Base-by-base conservation (phyloP, 2,329 filamentous ascomycete genomes). In the Penicillium corylophilum region DNA sequence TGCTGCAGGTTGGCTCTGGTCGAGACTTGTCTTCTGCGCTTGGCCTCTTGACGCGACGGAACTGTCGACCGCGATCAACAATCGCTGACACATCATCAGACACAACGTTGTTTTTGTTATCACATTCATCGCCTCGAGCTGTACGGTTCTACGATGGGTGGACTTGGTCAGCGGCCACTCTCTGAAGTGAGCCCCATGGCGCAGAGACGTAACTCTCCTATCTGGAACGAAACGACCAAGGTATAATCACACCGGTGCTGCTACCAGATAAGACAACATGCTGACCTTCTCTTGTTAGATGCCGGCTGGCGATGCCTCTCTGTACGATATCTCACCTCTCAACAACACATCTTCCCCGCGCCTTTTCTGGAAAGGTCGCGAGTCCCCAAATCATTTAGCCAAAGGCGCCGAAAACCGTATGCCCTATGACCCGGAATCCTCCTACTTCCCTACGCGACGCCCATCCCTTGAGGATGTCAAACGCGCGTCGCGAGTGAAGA, bases 391-490 rank as follows among this genome's bases (percentile, higher is more conserved):
- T 64, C 84, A 82, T 61, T 83, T 77, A 71, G 81, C 79, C 64
- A 82, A 82, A 58, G 81, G 79, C 56, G 74, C 76, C 3, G 92
- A 96, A 74, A 96, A 95, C 74, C 80, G 77, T 42, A 71, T 80
- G 50, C 84, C 75, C 49, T 74, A 74, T 53, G 79, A 84, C 59
- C 79, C 82, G 51, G 79, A 83, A 45, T 78, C 81, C 39, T 85
- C 88, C 10, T 83, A 86, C 7, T 87, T 87, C 41, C 85, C 89
- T 20, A 86, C 84, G 51, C 88, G 90, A 66, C 87, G 93, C 68
- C 89, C 90, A 41, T 97, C 93, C 16, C 92, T 99, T 61, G 94
- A 99, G 80, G 92, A 92, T 67, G 81, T 99, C 53, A 95, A 96
- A 76, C 90, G 87, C 70, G 92, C 91, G 28, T 96, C 93, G 49